Conservation (phyloP, 2,329 filamentous ascomycete species). For the Exophiala bonariae region DNA sequence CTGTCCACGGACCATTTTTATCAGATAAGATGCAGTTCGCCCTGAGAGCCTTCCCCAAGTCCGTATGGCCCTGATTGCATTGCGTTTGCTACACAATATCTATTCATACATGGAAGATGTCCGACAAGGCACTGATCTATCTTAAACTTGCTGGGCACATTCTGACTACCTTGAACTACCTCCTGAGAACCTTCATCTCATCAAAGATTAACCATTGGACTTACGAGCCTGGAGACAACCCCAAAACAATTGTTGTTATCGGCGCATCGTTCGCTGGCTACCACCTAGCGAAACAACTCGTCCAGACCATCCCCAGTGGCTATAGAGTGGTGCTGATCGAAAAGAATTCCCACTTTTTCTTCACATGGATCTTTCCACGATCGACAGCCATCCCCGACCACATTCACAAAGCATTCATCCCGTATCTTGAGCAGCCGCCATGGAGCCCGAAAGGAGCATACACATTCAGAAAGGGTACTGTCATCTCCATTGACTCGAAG, state of each 20-base stretch:
- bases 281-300: constrained; percentile 49
- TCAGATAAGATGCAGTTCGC: no score
- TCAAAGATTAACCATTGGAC: constrained; percentile 19
- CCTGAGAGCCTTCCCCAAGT: no score
- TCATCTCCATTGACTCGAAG: constrained; percentile 37
- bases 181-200: constrained; percentile 1
- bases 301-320: constrained; percentile 49
- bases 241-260: constrained; percentile 34
- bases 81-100: no score
- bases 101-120: constrained; percentile 4
- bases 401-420: constrained; percentile 62
- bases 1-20: no score
- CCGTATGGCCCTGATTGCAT: no score
- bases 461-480: constrained; percentile 46
- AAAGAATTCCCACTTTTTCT: constrained; percentile 62
- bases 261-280: constrained; percentile 61
- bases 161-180: constrained; percentile 7
- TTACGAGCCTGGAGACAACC: constrained; percentile 14
- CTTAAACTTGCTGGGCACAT: constrained; percentile 11
- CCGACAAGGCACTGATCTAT: constrained; percentile 7
- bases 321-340: constrained; percentile 60
- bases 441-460: constrained; percentile 37
- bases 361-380: constrained; percentile 60
- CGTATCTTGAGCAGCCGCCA: constrained; percentile 50
- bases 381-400: constrained; percentile 58